Base-by-base conservation (phyloP, 768 basidiomycete species). In the Mycena metata region DNA sequence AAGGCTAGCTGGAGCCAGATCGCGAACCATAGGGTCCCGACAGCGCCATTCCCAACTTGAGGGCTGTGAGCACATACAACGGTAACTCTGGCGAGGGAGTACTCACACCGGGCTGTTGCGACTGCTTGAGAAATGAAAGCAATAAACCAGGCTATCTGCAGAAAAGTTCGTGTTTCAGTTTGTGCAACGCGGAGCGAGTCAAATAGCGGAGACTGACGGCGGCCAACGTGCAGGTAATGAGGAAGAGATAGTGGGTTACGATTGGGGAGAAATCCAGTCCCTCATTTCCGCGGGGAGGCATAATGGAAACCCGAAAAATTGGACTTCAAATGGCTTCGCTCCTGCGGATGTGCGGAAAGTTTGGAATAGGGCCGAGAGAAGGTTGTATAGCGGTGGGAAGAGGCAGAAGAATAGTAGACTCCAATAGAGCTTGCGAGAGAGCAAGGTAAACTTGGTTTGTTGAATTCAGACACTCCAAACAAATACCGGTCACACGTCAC, bases 231-330 rank as follows among this genome's bases (percentile, higher is more conserved):
- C 91, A 91, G 1, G 96, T 97, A 76, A 94, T 91, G 30, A 97
- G 85, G 77, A 97, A 96, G 76, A 97, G 86, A 76, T 69, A 69
- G 77, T 97, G 95, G 19, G 94, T 94, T 64, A 95, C 85, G 69
- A 97, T 92, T 68, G 94, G 95, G 1, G 91, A 94, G 64, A 96
- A 93, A 80, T 96, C 94, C 72, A 93, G 87, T n/a, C 92, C 84
- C 82, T 85, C 85, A 75, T 80, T 87, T 75, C 82, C 85, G 73
- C 86, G 85, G 70, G 86, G 87, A 78, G 86, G 85, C 86, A 88
- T 83, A 69, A 68, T 73, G 68, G 66, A n/a, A n/a, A n/a, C n/a
- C 55, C 26, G 56, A 57, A 66, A 50, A 36, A 62, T n/a, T n/a
- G n/a, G n/a, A n/a, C n/a, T n/a, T n/a, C n/a, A n/a, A n/a, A n/a